Evolutionary conservation across 2,329 filamentous ascomycete genomes (phyloP).

Genomic region (Furcasterigmium sp.): DNA sequence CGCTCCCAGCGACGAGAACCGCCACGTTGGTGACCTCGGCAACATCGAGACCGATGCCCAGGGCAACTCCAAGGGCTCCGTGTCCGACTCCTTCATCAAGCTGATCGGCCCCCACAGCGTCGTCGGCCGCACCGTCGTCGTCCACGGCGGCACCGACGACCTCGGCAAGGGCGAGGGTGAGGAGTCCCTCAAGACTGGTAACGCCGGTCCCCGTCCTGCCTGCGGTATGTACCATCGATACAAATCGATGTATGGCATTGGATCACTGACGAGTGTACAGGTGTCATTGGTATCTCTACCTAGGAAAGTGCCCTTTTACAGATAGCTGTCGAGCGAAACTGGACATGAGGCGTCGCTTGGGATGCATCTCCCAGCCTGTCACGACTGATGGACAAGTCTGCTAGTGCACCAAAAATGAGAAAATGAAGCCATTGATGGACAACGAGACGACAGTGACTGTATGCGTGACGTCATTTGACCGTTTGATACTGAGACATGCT

Average conservation of each 20-base stretch:
- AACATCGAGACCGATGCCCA: conserved; percentile 95
- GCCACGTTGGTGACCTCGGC: conserved; percentile 95
- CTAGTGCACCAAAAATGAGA: not conserved
- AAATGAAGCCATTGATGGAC: not conserved
- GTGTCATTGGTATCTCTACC: conserved; percentile 83
- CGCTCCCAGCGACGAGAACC: conserved; percentile 72
- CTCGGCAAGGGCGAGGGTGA: conserved; percentile 88
- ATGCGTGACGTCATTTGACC: too few species aligned
- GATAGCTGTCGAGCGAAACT: not conserved
- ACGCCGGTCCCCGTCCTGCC: conserved; percentile 87
- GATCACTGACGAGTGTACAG: conserved; percentile 28
- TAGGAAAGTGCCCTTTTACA: conserved; percentile 38
- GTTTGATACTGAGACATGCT: too few species aligned
- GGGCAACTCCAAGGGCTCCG: conserved; percentile 80
- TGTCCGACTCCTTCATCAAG: conserved; percentile 82
- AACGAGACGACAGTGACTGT: too few species aligned
- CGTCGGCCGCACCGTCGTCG: conserved; percentile 90
- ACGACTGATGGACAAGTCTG: not conserved
- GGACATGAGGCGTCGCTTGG: not conserved
- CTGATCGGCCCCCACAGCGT: conserved; percentile 94
- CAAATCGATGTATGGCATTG: not conserved
- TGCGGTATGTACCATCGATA: conserved; percentile 61
- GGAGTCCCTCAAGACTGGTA: conserved; percentile 98
- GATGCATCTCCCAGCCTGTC: not conserved
- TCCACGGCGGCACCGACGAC: conserved; percentile 93